Base-by-base conservation (phyloP, 1,284 basidiomycete genomes). In the Trichosporon coremiiforme region DNA sequence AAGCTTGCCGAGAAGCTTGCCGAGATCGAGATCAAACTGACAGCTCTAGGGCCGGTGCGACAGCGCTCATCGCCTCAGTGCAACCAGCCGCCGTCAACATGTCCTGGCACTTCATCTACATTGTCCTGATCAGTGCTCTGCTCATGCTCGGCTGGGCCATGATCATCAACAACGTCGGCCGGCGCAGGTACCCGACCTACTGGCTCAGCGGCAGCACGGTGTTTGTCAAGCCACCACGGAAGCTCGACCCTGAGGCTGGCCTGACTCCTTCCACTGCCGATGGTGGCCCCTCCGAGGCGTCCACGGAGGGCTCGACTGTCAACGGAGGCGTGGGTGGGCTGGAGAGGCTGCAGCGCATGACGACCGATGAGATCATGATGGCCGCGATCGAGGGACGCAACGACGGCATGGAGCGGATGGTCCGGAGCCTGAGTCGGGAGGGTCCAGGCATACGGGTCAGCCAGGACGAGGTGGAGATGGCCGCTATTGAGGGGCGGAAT, bases 81-180 rank as follows among this genome's bases (percentile, higher is more conserved):
- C 85, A 86, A 72, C 76, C 83, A 2, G 81, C 86, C 2, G 81
- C 87, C 22, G 79, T 87, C 13, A 73, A 77, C 10, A 79, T 90
- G 65, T 87, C 87, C 17, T 90, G 89, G 89, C 87, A 87, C 65
- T 87, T 87, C 72, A 79, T 90, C n/a, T 87, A 87, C 20, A 84
- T 89, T 50, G 78, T 90, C 17, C 82, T 90, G 20, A 85, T 88
- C 22, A 86, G 86, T 0, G 86, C 87, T 5, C 75, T 85, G 6
- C 80, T 90, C 63, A 85, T 86, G 64, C 82, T 89, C 15, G 83
- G 73, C 0, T 86, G 88, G 65, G 88, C 87, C 0, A 77, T 89
- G 41, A 66, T 89, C 22, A 80, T 87, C 74, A 88, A 90, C 70
- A 89, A 89, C 75, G 85, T 89, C 29, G 88, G 88, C 73, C 81